A percentile compares a stretch with the other conserved stretches of the same genome.
phyloP scores from a whole-genome alignment of 805 yeast species.

The Ogataea methylovora region DNA sequence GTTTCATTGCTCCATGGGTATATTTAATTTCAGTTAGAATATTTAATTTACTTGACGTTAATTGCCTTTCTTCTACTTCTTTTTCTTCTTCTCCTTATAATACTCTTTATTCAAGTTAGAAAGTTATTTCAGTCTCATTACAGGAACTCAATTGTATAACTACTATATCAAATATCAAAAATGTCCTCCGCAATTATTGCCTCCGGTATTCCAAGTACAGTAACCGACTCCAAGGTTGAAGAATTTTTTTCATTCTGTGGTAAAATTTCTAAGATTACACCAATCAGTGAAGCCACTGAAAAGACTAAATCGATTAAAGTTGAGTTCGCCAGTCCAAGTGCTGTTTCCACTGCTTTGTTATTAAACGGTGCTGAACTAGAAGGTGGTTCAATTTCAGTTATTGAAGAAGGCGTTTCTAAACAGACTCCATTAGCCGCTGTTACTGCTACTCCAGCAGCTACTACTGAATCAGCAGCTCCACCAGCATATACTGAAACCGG shows the following conservation, averaged over 20 bases:
- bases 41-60: no score
- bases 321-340: slow-evolving; percentile 47
- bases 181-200: slow-evolving; percentile 40
- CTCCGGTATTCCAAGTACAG: slow-evolving; percentile 44
- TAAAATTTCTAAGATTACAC: slow-evolving; percentile 30
- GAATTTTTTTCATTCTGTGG: slow-evolving; percentile 79
- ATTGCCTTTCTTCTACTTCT: no score
- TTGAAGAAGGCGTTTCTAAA: slow-evolving; percentile 20
- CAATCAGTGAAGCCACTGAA: slow-evolving; percentile 22
- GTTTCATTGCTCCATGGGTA: no score
- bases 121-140: no score
- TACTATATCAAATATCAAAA: no score
- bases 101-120: no score
- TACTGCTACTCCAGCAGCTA: slow-evolving; percentile 10
- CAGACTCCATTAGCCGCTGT: no score
- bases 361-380: slow-evolving; percentile 70
- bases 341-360: slow-evolving; percentile 63
- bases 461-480: slow-evolving; percentile 9
- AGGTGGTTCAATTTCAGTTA: slow-evolving; percentile 45
- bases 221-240: slow-evolving; percentile 42
- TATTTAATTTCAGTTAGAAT: no score
- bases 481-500: slow-evolving; percentile 5
- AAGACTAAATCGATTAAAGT: slow-evolving; percentile 37
- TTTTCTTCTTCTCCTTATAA: no score
- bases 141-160: no score